Evolutionary conservation across 2,329 filamentous ascomycete genomes (phyloP).

Genomic region (Chaetomium olivaceum): DNA sequence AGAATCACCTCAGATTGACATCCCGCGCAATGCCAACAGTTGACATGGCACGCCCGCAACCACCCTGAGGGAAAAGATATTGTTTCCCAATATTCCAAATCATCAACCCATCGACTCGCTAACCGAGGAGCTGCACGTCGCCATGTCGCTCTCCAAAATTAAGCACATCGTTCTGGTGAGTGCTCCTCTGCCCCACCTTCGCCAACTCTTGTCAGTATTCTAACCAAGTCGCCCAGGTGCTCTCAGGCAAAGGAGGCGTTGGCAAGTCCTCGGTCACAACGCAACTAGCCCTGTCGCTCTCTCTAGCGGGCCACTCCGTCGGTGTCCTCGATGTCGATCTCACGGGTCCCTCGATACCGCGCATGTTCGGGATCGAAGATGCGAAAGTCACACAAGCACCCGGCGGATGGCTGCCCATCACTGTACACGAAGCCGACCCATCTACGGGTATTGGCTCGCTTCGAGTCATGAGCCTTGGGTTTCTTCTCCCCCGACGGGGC

Average conservation of each 20-base stretch:
- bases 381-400: constrained; percentile 89
- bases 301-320: constrained; percentile 81
- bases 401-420: constrained; percentile 87
- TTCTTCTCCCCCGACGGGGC: constrained; percentile 77
- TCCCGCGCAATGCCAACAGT: background rate
- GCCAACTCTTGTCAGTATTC: background rate
- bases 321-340: constrained; percentile 96
- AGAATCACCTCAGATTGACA: constrained; percentile 2
- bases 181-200: constrained; percentile 9
- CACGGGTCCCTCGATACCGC: constrained; percentile 93
- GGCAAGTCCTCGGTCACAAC: constrained; percentile 98
- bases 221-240: constrained; percentile 51
- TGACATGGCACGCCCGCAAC: constrained; percentile 17
- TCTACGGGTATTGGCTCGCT: constrained; percentile 60
- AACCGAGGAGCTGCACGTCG: background rate
- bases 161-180: constrained; percentile 72
- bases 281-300: constrained; percentile 87
- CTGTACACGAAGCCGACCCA: constrained; percentile 67
- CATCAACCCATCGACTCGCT: background rate
- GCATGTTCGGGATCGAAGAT: constrained; percentile 86
- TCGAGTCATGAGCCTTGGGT: constrained; percentile 89
- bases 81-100: background rate
- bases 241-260: constrained; percentile 96
- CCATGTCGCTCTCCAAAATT: constrained; percentile 68
- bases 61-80: constrained; percentile 16